Evolutionary conservation across 1,139 yeast species (phyloP).

Genomic region (Suhomyces chickasaworum): DNA sequence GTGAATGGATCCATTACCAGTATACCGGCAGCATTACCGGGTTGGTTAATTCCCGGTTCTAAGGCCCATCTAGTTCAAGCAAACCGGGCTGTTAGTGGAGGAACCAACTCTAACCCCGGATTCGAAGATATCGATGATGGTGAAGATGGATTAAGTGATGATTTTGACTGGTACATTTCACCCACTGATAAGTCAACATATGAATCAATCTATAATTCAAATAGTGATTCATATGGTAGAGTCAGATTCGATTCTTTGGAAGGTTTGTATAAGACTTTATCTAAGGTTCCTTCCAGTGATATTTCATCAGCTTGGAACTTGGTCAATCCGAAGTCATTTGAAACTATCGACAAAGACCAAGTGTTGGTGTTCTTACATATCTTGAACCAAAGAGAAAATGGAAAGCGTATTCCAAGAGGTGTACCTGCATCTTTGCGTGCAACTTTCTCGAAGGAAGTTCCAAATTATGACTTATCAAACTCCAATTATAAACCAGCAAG

Average conservation of each 20-base stretch:
- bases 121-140: conserved; percentile 50
- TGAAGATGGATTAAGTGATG: conserved; percentile 57
- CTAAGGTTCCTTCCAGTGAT: conserved; percentile 79
- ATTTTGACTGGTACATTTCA: conserved; percentile 95
- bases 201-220: conserved; percentile 73
- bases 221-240: conserved; percentile 81
- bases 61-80: conserved; percentile 85
- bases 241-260: conserved; percentile 71
- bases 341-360: conserved; percentile 92
- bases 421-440: conserved; percentile 94
- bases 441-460: conserved; percentile 83
- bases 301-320: conserved; percentile 93
- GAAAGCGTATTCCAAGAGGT: conserved; percentile 85
- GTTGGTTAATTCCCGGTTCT: conserved; percentile 89
- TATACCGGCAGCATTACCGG: conserved; percentile 76
- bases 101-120: conserved; percentile 7
- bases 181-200: conserved; percentile 81
- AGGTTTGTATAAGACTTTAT: conserved; percentile 67
- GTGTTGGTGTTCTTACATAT: conserved; percentile 86
- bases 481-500: conserved; percentile 16
- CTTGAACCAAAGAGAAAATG: conserved; percentile 85
- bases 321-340: conserved; percentile 85
- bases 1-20: conserved; percentile 70
- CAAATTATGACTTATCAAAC: conserved; percentile 64
- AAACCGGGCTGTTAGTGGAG: conserved; percentile 56